A percentile compares a stretch with the other conserved stretches of the same genome.
phyloP scores from a whole-genome alignment of 129 eudicot genomes.

The Tagetes patula region DNA sequence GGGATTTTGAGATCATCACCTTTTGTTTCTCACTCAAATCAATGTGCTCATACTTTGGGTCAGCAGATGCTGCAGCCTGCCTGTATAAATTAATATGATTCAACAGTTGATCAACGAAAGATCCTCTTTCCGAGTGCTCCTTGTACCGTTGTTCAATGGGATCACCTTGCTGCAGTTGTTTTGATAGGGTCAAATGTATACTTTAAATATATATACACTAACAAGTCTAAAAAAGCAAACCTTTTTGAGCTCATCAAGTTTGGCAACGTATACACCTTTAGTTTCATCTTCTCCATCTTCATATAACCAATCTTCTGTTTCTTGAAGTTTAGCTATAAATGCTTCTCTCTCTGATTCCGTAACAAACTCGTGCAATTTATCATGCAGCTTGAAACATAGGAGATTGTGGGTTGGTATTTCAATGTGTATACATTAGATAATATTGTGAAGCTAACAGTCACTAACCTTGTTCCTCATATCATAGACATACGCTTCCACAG shows the following conservation, averaged over 20 bases:
- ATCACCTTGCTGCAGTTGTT: constrained; percentile 66
- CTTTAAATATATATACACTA: neutral
- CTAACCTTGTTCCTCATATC: constrained; percentile 94
- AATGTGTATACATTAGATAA: neutral
- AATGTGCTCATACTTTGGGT: constrained; percentile 83
- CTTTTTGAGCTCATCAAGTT: constrained; percentile 94
- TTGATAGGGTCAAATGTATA: neutral
- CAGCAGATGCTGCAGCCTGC: constrained; percentile 76
- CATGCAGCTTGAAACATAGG: constrained; percentile 57
- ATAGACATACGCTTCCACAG: constrained; percentile 91
- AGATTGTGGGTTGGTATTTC: neutral
- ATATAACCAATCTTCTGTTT: constrained; percentile 95
- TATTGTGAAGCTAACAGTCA: neutral
- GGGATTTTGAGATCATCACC: constrained; percentile 33
- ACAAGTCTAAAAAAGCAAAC: constrained; percentile 18
- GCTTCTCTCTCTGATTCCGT: constrained; percentile 70
- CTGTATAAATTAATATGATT: constrained; percentile 60
- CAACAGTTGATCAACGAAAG: constrained; percentile 52
- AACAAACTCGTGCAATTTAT: constrained; percentile 70
- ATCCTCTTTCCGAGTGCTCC: constrained; percentile 68
- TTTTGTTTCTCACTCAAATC: constrained; percentile 76
- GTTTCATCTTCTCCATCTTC: constrained; percentile 99
- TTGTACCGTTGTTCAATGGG: constrained; percentile 85
- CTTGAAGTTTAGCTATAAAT: constrained; percentile 67
- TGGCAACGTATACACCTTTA: constrained; percentile 80